Conservation (phyloP, 164 flowering plant genomes). For the Stephania cephalantha region DNA sequence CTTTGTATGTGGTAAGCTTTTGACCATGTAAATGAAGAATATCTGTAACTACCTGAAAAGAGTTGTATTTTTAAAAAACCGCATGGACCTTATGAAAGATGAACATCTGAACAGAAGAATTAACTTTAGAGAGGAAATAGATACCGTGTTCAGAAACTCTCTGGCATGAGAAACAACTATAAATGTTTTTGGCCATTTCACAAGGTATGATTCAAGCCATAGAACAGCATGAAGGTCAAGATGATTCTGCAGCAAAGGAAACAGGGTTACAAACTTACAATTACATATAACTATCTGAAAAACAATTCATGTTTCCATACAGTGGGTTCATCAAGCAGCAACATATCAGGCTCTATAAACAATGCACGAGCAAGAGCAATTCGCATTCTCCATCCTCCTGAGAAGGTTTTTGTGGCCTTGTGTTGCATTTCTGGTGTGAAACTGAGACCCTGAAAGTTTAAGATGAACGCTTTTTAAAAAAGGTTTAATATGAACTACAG, state of each 20-base stretch:
- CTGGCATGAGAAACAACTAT: constrained; percentile 99
- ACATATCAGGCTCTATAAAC: constrained; percentile 89
- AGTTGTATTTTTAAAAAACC: background rate
- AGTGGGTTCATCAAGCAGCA: constrained; percentile 98
- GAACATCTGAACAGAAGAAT: background rate
- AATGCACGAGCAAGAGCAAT: constrained; percentile 98
- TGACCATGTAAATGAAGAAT: constrained; percentile 86
- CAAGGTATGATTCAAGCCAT: constrained; percentile 87
- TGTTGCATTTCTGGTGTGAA: constrained; percentile 91
- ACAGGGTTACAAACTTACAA: background rate
- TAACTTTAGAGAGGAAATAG: background rate
- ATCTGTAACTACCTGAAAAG: constrained; percentile 90
- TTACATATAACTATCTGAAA: no score
- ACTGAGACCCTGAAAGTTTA: constrained; percentile 78
- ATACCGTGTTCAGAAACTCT: constrained; percentile 94
- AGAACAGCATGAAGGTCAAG: constrained; percentile 98
- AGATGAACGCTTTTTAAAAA: no score
- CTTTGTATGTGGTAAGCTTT: constrained; percentile 67
- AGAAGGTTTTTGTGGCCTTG: constrained; percentile 79
- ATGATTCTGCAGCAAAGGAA: constrained; percentile 64
- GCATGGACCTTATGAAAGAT: background rate
- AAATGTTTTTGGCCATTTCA: constrained; percentile 95
- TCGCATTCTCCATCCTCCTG: constrained; percentile 99
- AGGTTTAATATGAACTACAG: constrained; percentile 5
- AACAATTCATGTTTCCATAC: constrained; percentile 24